Base-by-base conservation (phyloP, 164 flowering plant species). In the Magnolia kwangsiensis region DNA sequence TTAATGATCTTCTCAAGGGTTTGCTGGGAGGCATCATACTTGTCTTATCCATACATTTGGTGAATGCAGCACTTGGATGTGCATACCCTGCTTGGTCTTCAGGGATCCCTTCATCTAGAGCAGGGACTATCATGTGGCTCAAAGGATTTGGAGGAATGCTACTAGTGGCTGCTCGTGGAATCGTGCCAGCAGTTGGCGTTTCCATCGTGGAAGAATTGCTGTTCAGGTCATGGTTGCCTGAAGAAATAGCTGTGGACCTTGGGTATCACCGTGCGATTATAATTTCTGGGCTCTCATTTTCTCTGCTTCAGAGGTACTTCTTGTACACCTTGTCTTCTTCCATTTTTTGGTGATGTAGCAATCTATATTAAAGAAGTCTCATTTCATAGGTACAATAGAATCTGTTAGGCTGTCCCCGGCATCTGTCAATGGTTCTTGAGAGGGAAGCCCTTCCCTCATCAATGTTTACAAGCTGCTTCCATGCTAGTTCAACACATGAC, bases 171-270 rank as follows among this genome's bases (percentile, higher is more conserved):
- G 82, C 83, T 81, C 88, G 71, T 83, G 95, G 90, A 73, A 73
- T 87, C 76, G 69, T 86, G 8, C 90, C 87, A 9, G 98, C 98
- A 74, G 84, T 85, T 76, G 77, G 81, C 66, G 75, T 90, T 77
- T 84, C 90, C 58, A 63, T 87, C 23, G 96, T 90, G 50, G 99
- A 96, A 84, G 99, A 96, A 86, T 75, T 96, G 78, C 85, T 93
- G 74, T 96, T 91, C 78, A 90, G 98, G 74, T 89, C 99, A 73
- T 96, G 98, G 99, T 83, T 96, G 80, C 90, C 91, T 61, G 88
- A 89, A 76, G 99, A 96, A 86, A 90, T 96, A 73, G 87, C 94
- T 7, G 73, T 78, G 9, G 98, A 96, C 83, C 84, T 89, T 75
- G 98, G 98, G 50, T 89, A 89, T 85, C 85, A 87, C 72, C 85